Evolutionary conservation across 2,329 filamentous ascomycete genomes (phyloP), one percentile per base, ranked within the genome.

Genomic region (Neospermospora avenae): DNA sequence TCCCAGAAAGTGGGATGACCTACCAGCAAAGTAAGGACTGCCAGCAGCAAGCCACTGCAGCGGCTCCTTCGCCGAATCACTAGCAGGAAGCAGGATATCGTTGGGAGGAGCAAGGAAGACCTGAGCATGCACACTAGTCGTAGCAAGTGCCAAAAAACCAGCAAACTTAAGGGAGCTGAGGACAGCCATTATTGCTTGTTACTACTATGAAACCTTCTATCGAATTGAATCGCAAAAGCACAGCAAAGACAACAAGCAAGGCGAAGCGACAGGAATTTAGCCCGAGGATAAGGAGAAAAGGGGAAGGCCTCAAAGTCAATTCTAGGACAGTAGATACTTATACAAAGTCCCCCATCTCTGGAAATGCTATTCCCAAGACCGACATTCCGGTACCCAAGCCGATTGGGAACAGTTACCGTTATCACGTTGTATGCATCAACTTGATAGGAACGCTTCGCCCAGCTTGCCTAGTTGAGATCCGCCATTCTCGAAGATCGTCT

Each of bases 11-110:
- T 6, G 22, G n/a, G 11, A 41, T 5, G 37, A 59, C 74, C 56
- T 69, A 81, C 80, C 80, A 31, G 79, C 74, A 63, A 77, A 78
- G 72, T 78, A 84, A 2, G 81, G 82, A 18, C 80, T 77, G 63
- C 84, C 84, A 28, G 77, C 81, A 20, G 81, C 81, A 14, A 81
- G 65, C 71, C 78, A 80, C 44, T 76, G 69, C 55, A 83, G 70
- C 8, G 80, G 79, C 60, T 78, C 75, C 8, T 68, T 70, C 1
- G 75, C 76, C n/a, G 60, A 70, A 5, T 64, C 58, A 62, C 69
- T 71, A 8, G 66, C 49, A 13, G 73, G 73, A 7, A 71, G 65
- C 44, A 70, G 60, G 56, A 75, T 72, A 62, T 74, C 71, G 28
- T 74, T 68, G n/a, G 54, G 60, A 4, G 73, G 73, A 16, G 67